Conservation (phyloP, 163 green algal genomes). For the Chlamydomonas reinhardtii region DNA sequence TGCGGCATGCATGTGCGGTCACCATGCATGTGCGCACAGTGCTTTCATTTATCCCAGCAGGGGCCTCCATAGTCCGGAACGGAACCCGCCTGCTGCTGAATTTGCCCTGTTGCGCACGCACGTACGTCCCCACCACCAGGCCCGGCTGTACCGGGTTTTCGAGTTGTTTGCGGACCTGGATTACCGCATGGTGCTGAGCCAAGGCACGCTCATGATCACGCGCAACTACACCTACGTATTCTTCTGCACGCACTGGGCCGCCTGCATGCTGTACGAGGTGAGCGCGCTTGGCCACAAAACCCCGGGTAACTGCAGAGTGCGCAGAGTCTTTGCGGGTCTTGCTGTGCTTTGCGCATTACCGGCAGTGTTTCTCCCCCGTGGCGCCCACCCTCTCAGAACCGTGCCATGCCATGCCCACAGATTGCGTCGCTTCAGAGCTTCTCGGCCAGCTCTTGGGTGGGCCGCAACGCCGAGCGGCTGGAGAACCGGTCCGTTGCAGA, state of each 20-base stretch:
- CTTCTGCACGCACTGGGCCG: conserved; percentile 42
- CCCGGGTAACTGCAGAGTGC: too few species aligned
- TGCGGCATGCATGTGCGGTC: neutral
- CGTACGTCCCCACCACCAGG: neutral
- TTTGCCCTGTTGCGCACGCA: too few species aligned
- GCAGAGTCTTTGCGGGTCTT: too few species aligned
- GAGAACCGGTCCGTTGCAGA: neutral
- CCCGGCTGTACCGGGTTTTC: conserved; percentile 38
- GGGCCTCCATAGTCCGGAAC: too few species aligned
- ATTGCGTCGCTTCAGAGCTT: conserved; percentile 40
- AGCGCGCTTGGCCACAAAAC: too few species aligned
- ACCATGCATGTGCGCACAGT: neutral
- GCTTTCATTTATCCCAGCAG: too few species aligned
- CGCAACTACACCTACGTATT: conserved; percentile 52
- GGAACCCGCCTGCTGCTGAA: too few species aligned
- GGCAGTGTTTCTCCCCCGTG: too few species aligned
- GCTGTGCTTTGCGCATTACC: too few species aligned
- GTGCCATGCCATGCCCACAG: too few species aligned
- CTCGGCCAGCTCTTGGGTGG: conserved; percentile 29
- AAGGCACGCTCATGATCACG: conserved; percentile 28
- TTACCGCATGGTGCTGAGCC: conserved; percentile 38
- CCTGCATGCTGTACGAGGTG: neutral
- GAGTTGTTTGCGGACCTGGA: conserved; percentile 35
- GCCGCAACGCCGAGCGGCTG: conserved; percentile 16
- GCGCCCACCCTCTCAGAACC: too few species aligned